A percentile compares a stretch with the other conserved stretches of the same genome.
phyloP scores from a whole-genome alignment of 1,139 yeast genomes.

The Pichia norvegensis region DNA sequence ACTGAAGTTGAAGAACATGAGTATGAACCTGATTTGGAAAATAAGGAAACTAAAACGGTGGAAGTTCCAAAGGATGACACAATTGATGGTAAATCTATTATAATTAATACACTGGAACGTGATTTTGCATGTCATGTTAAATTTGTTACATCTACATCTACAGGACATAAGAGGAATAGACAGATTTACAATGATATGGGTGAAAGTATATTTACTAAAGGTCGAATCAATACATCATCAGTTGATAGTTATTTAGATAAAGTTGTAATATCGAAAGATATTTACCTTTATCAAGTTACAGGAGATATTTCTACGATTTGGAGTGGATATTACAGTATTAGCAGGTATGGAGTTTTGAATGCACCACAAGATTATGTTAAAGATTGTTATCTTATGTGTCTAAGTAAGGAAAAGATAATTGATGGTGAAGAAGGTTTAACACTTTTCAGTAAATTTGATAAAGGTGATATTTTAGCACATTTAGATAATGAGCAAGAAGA shows the following conservation, averaged over 20 bases:
- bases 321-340: slow-evolving; percentile 31
- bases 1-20: slow-evolving; percentile 4
- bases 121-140: neutral
- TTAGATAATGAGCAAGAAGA: slow-evolving; percentile 1
- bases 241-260: slow-evolving; percentile 54
- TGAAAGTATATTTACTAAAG: slow-evolving; percentile 32
- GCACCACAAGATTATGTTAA: slow-evolving; percentile 45
- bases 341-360: slow-evolving; percentile 47
- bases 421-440: slow-evolving; percentile 10
- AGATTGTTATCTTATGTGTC: slow-evolving; percentile 57
- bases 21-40: slow-evolving; percentile 5
- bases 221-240: slow-evolving; percentile 45
- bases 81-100: neutral
- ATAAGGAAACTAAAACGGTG: neutral
- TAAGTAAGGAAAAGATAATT: slow-evolving; percentile 21
- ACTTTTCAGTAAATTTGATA: slow-evolving; percentile 11
- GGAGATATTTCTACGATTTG: slow-evolving; percentile 39
- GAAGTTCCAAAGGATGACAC: neutral
- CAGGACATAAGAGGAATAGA: neutral
- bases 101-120: neutral
- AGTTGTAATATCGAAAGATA: slow-evolving; percentile 41
- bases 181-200: neutral
- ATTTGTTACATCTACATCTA: neutral
- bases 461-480: slow-evolving; percentile 8
- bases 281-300: slow-evolving; percentile 42